Evolutionary conservation across 2,329 filamentous ascomycete genomes (phyloP).

Genomic region (Penicillium sp.): DNA sequence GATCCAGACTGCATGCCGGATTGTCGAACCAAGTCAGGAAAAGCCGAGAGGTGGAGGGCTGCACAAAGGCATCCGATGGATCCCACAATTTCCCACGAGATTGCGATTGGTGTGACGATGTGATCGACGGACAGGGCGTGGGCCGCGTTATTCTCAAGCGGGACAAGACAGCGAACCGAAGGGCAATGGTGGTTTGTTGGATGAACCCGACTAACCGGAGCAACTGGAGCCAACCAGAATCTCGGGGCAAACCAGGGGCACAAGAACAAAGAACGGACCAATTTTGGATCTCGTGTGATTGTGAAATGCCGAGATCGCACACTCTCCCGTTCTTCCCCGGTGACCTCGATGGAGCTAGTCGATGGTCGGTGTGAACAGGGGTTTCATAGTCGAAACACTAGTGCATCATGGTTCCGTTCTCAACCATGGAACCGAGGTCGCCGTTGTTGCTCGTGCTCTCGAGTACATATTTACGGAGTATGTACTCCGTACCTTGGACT

Average conservation of each 20-base stretch:
- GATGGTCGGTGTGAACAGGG: no score
- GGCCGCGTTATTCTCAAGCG: slow-evolving; percentile 13
- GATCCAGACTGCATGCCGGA: slow-evolving; percentile 1
- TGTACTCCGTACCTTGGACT: no score
- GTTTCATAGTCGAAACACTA: no score
- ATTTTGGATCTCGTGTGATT: slow-evolving; percentile 2
- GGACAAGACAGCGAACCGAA: slow-evolving; percentile 15
- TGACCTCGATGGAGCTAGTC: slow-evolving; percentile 5
- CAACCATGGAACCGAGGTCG: no score
- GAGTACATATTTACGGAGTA: no score
- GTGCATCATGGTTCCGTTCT: no score
- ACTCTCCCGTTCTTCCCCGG: no score
- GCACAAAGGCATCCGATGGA: slow-evolving; percentile 15
- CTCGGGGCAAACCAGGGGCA: neutral
- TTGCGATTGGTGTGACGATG: slow-evolving; percentile 18
- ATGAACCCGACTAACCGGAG: slow-evolving; percentile 5
- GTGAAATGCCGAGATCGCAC: neutral
- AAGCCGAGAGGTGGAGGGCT: slow-evolving; percentile 5
- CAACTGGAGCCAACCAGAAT: neutral
- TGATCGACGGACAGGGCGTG: slow-evolving; percentile 18
- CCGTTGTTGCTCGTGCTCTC: no score
- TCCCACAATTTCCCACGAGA: slow-evolving; percentile 18
- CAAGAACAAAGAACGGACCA: slow-evolving; percentile 2
- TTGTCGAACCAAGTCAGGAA: neutral
- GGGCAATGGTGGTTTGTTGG: slow-evolving; percentile 12